Base-by-base conservation (phyloP, 352 stramenopile genomes). In the Phytophthora idaei region DNA sequence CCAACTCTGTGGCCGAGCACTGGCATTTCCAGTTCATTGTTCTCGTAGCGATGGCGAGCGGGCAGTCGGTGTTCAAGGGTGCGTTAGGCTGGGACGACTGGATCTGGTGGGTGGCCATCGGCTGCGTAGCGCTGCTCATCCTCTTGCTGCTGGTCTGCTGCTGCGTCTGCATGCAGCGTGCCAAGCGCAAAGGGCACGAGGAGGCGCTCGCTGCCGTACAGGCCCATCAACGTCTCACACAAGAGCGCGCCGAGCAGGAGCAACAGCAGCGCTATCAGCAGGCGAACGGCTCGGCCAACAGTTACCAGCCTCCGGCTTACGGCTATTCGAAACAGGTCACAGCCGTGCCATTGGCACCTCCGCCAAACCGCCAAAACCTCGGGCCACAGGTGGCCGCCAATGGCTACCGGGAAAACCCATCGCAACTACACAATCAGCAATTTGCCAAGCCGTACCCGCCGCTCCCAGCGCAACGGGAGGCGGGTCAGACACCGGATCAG, bases 1-100 rank as follows among this genome's bases (percentile, higher is more conserved):
- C 12, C 36, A 12, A 17, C 36, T 42, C 6, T 37, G 21, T 21
- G 36, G 10, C 10, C n/a, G 34, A 39, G 34, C 34, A 14, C 6
- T 39, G 34, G 37, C 44, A 49, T 27, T n/a, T 58, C 34, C 28
- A 12, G 4, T 41, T 64, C 48, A 3, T 32, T 31, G 2, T 42
- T 42, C 36, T 42, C 53, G 5, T n/a, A 21, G 39, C 15, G 3
- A 84, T 80, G 72, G 74, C 59, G n/a, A 77, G 56, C 41, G 69
- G 57, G 3, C 76, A 89, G 63, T 73, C 77, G 27, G 73, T 89
- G 47, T 93, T 92, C 66, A 92, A 92, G 31, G 85, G 83, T 59
- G 74, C 82, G n/a, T 66, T 91, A 1, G 79, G 79, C 45, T 89
- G 77, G 74, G 82, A 92, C 67, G 86, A 94, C 67, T 92, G 86